Evolutionary conservation across 2,329 filamentous ascomycete genomes (phyloP).

Genomic region (Claviceps maximensis): DNA sequence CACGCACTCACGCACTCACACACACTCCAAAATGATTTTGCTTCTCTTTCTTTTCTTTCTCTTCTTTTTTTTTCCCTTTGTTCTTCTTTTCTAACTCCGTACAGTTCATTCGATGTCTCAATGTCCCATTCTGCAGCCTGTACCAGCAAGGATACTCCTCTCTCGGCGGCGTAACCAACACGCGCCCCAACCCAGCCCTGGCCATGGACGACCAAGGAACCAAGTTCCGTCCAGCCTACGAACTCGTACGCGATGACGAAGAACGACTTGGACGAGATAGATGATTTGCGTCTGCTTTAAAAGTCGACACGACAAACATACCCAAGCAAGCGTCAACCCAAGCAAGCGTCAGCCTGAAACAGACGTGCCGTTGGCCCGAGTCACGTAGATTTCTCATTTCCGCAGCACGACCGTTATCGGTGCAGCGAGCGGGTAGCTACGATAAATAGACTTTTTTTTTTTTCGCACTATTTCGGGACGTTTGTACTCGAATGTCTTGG

Average conservation of each 20-base stretch:
- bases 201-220: constrained; percentile 23
- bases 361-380: too few relatives aligned
- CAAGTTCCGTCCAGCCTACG: constrained; percentile 59
- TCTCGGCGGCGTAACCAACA: constrained; percentile 81
- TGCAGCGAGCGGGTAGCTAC: too few relatives aligned
- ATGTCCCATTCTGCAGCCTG: constrained; percentile 70
- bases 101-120: constrained; percentile 66
- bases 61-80: not conserved
- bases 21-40: not conserved
- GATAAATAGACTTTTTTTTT: too few relatives aligned
- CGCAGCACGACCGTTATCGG: too few relatives aligned
- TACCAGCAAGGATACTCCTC: constrained; percentile 87
- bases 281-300: constrained; percentile 11
- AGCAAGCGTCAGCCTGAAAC: too few relatives aligned
- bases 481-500: too few relatives aligned
- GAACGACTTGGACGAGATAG: constrained; percentile 64
- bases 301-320: not conserved
- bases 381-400: too few relatives aligned
- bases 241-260: constrained; percentile 59
- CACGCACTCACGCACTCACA: too few relatives aligned
- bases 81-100: too few relatives aligned
- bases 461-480: too few relatives aligned
- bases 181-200: constrained; percentile 73
- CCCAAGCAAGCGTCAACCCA: too few relatives aligned
- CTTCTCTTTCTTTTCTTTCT: not conserved